Evolutionary conservation across 768 basidiomycete species (phyloP).

Genomic region (Exidia glandulosa): DNA sequence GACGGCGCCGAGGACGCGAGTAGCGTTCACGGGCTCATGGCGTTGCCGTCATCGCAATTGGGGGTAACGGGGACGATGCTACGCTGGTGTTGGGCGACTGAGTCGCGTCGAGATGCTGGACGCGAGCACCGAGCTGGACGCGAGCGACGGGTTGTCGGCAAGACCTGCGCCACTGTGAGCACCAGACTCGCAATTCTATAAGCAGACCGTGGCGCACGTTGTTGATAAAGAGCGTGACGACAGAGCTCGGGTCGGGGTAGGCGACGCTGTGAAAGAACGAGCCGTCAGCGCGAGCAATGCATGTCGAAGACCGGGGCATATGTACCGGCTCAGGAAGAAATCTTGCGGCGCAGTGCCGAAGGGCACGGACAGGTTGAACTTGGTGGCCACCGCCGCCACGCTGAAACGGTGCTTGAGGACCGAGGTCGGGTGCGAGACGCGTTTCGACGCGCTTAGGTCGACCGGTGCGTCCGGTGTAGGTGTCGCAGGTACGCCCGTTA

Average conservation of each 20-base stretch:
- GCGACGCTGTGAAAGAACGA: constrained; percentile 34
- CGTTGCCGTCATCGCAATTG: too few species aligned
- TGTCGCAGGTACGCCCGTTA: neutral
- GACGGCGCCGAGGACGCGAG: too few species aligned
- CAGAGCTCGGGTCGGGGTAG: constrained; percentile 48
- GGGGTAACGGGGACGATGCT: too few species aligned
- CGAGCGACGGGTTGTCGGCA: constrained; percentile 51
- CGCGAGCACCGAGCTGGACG: too few species aligned
- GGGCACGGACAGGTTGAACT: constrained; percentile 49
- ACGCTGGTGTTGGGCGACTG: too few species aligned
- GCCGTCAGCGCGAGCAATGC: neutral
- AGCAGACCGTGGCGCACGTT: constrained; percentile 21
- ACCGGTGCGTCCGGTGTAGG: too few species aligned
- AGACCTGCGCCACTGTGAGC: constrained; percentile 10
- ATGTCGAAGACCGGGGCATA: constrained; percentile 2
- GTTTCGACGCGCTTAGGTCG: neutral
- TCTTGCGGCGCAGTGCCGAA: constrained; percentile 72
- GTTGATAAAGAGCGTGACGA: constrained; percentile 46
- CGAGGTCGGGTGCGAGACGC: neutral
- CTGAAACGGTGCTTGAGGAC: neutral
- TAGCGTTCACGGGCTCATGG: too few species aligned
- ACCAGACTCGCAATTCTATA: neutral
- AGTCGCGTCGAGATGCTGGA: too few species aligned
- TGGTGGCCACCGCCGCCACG: constrained; percentile 39
- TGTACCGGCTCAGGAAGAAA: constrained; percentile 52